Evolutionary conservation across 148 eudicot genomes (phyloP).

Genomic region (Mesembryanthemum crystallinum): DNA sequence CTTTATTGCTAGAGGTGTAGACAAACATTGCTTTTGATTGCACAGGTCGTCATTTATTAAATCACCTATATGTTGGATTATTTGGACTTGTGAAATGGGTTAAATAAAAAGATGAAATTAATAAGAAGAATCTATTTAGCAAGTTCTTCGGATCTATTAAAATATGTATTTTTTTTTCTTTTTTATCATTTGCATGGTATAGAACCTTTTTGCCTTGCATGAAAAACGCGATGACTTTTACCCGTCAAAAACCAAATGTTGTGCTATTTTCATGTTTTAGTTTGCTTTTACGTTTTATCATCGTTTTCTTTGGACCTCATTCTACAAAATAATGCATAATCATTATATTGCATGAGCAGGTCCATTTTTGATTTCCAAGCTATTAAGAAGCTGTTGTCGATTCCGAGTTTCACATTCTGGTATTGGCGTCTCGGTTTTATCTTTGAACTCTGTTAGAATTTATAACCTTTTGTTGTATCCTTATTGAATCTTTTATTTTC

Average conservation of each 20-base stretch:
- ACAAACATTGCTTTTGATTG: no score
- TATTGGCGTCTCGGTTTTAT: constrained; percentile 20
- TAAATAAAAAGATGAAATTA: neutral
- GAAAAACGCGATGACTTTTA: neutral
- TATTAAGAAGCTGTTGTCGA: constrained; percentile 75
- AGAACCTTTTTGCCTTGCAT: neutral
- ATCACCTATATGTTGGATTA: no score
- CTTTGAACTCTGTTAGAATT: neutral
- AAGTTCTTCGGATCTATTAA: neutral
- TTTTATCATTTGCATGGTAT: neutral
- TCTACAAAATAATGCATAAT: constrained; percentile 7
- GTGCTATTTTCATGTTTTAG: neutral
- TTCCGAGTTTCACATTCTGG: constrained; percentile 91
- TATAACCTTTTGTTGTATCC: neutral
- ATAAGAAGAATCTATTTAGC: no score
- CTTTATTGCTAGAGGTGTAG: neutral
- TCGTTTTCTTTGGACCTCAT: neutral
- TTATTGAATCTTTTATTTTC: constrained; percentile 1
- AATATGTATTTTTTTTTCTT: neutral
- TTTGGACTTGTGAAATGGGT: neutral
- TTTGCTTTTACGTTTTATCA: neutral
- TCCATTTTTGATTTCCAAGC: constrained; percentile 80
- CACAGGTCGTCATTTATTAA: no score
- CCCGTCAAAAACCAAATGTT: neutral
- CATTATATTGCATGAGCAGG: constrained; percentile 42